These are phyloP conservation scores for Trichoderma hamatum DNA, from an alignment of 2,329 filamentous ascomycete genomes.

Conservation along the genomic window DNA sequence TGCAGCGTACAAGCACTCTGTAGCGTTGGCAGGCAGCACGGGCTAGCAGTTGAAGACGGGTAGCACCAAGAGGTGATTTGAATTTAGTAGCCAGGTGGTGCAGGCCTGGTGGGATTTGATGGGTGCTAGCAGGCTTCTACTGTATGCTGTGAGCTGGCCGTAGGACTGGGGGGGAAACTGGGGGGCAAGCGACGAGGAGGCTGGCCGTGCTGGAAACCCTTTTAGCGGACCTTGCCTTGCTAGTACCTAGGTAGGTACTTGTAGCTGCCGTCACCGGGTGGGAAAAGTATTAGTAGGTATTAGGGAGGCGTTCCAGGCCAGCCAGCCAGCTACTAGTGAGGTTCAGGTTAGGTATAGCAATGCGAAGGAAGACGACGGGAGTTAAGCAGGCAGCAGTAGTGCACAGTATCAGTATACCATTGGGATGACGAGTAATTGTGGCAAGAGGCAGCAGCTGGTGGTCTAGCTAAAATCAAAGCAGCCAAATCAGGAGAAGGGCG, in stretches of 20 bases:
- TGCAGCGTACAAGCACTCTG: background rate
- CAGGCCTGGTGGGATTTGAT: too few relatives aligned
- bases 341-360: background rate
- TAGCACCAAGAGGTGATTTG: background rate
- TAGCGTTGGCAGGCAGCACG: background rate
- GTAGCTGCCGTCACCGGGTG: slow-evolving; percentile 13
- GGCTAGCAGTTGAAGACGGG: background rate
- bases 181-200: background rate
- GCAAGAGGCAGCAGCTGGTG: background rate
- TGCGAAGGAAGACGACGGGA: too few relatives aligned
- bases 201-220: background rate
- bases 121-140: too few relatives aligned
- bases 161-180: background rate
- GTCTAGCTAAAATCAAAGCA: background rate
- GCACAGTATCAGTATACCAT: background rate
- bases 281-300: background rate
- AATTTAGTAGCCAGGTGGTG: background rate
- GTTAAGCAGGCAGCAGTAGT: background rate
- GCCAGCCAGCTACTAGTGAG: background rate
- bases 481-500: background rate
- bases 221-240: slow-evolving; percentile 18
- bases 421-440: background rate
- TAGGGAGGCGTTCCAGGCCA: background rate
- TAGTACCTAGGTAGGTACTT: slow-evolving; percentile 14
- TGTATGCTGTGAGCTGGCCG: slow-evolving; percentile 7